Percentiles rank a stretch among this genome's conserved stretches.
Conservation (phyloP, 768 basidiomycete genomes). For the Boletus reticuloceps region DNA sequence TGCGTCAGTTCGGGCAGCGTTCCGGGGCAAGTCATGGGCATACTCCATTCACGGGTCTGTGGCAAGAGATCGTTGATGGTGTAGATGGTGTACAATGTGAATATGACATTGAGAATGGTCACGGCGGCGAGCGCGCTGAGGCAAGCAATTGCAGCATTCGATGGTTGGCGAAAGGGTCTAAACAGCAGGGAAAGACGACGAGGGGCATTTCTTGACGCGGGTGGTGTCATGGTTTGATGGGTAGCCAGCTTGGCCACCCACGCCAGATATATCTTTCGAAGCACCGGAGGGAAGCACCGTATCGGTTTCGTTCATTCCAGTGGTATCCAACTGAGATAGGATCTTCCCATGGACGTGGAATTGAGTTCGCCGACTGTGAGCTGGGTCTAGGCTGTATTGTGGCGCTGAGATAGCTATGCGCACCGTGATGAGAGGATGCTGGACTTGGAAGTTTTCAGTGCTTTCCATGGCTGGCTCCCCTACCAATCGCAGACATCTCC, state of each 20-base stretch:
- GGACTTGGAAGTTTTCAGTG: background rate
- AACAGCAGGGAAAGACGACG: background rate
- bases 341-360: background rate
- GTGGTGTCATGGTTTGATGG: slow-evolving; percentile 4
- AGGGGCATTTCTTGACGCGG: background rate
- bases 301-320: background rate
- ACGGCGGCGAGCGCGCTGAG: slow-evolving; percentile 20
- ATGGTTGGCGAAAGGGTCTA: background rate
- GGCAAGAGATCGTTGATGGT: slow-evolving; percentile 14
- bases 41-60: slow-evolving; percentile 23
- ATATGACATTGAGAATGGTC: slow-evolving; percentile 22
- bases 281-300: background rate
- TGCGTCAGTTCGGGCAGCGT: background rate
- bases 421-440: background rate
- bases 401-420: background rate
- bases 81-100: slow-evolving; percentile 18
- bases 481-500: background rate
- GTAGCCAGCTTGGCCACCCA: background rate
- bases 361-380: background rate
- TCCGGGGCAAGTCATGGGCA: background rate
- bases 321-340: background rate
- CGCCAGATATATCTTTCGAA: slow-evolving; percentile 2
- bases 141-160: slow-evolving; percentile 5
- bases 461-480: background rate
- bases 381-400: background rate